Evolutionary conservation across 164 flowering plant species (phyloP).

Genomic region (Tinospora cordifolia): DNA sequence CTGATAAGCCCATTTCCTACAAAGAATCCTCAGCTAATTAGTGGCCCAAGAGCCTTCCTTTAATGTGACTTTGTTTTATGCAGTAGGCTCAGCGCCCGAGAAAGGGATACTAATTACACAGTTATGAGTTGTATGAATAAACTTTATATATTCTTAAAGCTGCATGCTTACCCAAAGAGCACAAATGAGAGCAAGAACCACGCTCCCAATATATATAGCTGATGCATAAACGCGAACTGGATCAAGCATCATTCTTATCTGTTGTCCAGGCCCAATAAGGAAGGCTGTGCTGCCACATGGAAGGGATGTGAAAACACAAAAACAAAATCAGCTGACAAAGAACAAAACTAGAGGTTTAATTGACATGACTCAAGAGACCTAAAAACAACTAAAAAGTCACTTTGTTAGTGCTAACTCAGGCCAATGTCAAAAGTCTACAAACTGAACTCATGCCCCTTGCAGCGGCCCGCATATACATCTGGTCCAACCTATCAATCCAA

Average conservation of each 20-base stretch:
- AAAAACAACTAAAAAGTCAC: too few relatives aligned
- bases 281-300: conserved; percentile 76
- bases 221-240: conserved; percentile 64
- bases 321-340: neutral
- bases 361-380: neutral
- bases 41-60: neutral
- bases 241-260: conserved; percentile 78
- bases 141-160: neutral
- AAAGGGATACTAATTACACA: neutral
- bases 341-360: neutral
- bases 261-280: conserved; percentile 62
- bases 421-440: too few relatives aligned
- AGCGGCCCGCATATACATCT: too few relatives aligned
- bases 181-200: conserved; percentile 62
- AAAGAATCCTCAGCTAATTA: neutral
- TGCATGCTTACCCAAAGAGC: conserved; percentile 62
- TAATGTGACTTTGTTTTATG: neutral
- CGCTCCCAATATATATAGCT: conserved; percentile 62
- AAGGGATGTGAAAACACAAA: conserved; percentile 9
- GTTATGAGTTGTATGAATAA: neutral
- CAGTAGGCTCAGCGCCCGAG: neutral
- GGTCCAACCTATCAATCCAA: too few relatives aligned
- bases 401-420: too few relatives aligned
- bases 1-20: neutral
- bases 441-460: too few relatives aligned